Base-by-base conservation (phyloP, 2,329 filamentous ascomycete genomes). In the Emmonsiellopsis sp. region DNA sequence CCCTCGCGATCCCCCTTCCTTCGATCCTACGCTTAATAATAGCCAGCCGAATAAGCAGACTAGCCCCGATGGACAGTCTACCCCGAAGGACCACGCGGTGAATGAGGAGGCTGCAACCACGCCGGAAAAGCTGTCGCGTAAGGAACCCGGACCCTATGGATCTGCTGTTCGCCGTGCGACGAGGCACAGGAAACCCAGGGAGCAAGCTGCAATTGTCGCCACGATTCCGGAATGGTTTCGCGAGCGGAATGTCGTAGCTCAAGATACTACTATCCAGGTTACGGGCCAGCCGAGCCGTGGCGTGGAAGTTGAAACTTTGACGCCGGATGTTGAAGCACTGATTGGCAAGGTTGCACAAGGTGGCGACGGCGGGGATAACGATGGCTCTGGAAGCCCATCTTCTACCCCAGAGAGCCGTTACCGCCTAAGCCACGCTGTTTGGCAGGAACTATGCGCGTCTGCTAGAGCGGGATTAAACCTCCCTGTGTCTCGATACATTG, bases 391-490 rank as follows among this genome's bases (percentile, higher is more conserved):
- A 34, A 58, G 55, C n/a, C 52, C 61, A 10, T 13, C 21, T 27
- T 27, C 58, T 6, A 44, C 51, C 17, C 44, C 56, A 6, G 59
- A 63, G 8, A 56, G 63, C 45, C 66, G 68, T 21, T 57, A 58
- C 40, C 47, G 51, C 21, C 58, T 76, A 45, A 66, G 66, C 17
- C 65, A 71, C 44, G 64, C 66, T 32, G 56, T 74, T 21, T 75
- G 72, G 72, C 65, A 71, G 51, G 77, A 80, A 61, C 71, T 83
- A 42, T 65, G 71, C 10, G 72, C 77, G 13, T 74, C 74, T 13
- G 68, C 80, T 45, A 74, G 72, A 55, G 76, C 78, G 39, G 77
- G 77, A 17, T 65, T 83, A 55, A 71, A 60, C 55, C 64, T 72
- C 53, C 72, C 70, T 27, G 60, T 68, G 6, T 55, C 62, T 9